Evolutionary conservation across 805 yeast genomes (phyloP).

Genomic region (Kodamaea laetipori): DNA sequence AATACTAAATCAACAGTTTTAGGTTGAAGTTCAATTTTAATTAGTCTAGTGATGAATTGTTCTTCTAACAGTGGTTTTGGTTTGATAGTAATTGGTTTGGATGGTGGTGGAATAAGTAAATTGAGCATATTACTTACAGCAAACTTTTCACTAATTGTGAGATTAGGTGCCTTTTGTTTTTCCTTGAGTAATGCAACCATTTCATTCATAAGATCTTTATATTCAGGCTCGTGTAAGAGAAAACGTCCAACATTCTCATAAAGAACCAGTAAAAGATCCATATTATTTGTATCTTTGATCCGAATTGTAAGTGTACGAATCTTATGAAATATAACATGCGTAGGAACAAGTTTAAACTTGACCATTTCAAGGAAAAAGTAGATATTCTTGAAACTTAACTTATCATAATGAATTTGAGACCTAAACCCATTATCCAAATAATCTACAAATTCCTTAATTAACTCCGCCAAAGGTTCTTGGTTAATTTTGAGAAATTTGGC

Average conservation of each 20-base stretch:
- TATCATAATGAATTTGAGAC: conserved; percentile 55
- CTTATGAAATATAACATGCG: conserved; percentile 72
- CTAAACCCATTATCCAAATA: conserved; percentile 62
- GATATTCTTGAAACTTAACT: conserved; percentile 57
- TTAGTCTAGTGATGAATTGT: conserved; percentile 45
- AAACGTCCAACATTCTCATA: conserved; percentile 75
- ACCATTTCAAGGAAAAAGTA: conserved; percentile 72
- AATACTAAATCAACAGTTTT: conserved; percentile 27
- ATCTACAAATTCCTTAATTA: conserved; percentile 54
- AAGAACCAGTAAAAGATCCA: conserved; percentile 68
- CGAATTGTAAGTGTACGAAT: conserved; percentile 60
- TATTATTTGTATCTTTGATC: conserved; percentile 54
- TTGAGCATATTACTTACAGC: conserved; percentile 59
- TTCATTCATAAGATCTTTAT: conserved; percentile 58
- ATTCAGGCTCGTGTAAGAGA: conserved; percentile 58
- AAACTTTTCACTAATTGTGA: conserved; percentile 57
- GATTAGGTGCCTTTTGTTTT: conserved; percentile 48
- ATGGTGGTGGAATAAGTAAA: conserved; percentile 64
- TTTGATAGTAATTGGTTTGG: conserved; percentile 26
- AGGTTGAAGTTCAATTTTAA: conserved; percentile 52
- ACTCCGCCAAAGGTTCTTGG: conserved; percentile 47
- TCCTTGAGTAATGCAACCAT: conserved; percentile 59
- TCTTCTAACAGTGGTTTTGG: conserved; percentile 20
- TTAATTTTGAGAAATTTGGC: conserved; percentile 72
- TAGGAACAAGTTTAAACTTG: conserved; percentile 73